A percentile compares a stretch with the other conserved stretches of the same genome.
Evolutionary conservation across 1,284 basidiomycete species (phyloP).

Genomic region (Rhodotorula sp.): DNA sequence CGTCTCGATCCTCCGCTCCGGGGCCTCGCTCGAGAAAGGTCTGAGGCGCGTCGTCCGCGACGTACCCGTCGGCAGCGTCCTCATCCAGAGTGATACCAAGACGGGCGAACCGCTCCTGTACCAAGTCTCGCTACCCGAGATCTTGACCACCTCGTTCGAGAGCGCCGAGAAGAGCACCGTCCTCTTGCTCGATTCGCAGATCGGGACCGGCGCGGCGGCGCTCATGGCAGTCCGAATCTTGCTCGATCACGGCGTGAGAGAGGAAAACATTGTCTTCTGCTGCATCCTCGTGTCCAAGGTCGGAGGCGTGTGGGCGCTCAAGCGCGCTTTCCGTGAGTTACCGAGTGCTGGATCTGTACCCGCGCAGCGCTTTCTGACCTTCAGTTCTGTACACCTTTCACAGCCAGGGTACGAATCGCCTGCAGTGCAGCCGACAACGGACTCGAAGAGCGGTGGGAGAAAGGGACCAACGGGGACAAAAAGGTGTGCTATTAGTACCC

Average conservation of each 20-base stretch:
- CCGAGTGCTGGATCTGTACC: too few species aligned
- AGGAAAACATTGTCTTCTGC: slow-evolving; percentile 58
- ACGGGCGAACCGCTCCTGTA: slow-evolving; percentile 87
- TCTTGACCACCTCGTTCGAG: slow-evolving; percentile 60
- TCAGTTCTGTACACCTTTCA: too few species aligned
- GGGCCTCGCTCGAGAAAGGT: slow-evolving; percentile 86
- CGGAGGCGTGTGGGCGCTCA: slow-evolving; percentile 74
- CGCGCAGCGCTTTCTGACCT: not conserved
- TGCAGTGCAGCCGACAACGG: slow-evolving; percentile 75
- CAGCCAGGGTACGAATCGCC: slow-evolving; percentile 61
- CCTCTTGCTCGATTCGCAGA: slow-evolving; percentile 91
- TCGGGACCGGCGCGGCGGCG: slow-evolving; percentile 90
- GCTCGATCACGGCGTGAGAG: slow-evolving; percentile 87
- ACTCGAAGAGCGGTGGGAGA: slow-evolving; percentile 68
- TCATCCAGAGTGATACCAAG: slow-evolving; percentile 78
- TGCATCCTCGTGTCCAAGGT: slow-evolving; percentile 79
- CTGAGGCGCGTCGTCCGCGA: slow-evolving; percentile 83
- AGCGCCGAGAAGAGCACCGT: slow-evolving; percentile 72
- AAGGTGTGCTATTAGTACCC: slow-evolving; percentile 11
- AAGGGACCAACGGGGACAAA: slow-evolving; percentile 42
- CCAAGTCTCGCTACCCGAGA: slow-evolving; percentile 72
- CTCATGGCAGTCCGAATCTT: slow-evolving; percentile 96
- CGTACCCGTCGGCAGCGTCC: slow-evolving; percentile 78
- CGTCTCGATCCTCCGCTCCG: slow-evolving; percentile 80
- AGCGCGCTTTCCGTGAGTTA: slow-evolving; percentile 65